Percentiles rank a stretch among this genome's conserved stretches.
Evolutionary conservation across 345 rosid species (phyloP).

Genomic region (Dipteronia sinensis): DNA sequence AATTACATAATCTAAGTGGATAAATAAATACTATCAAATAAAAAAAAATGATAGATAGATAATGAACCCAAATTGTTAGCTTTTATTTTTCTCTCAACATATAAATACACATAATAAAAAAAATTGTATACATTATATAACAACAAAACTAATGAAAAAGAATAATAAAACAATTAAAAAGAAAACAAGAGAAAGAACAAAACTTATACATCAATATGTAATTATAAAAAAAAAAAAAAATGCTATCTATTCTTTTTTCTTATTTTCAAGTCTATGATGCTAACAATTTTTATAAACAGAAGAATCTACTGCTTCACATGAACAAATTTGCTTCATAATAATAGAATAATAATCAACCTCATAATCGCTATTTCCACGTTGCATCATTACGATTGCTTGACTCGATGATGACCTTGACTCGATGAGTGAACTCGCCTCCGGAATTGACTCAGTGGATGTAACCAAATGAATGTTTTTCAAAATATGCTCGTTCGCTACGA

Average conservation of each 20-base stretch:
- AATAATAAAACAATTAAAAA: background rate
- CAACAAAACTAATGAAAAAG: background rate
- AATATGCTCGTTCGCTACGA: conserved; percentile 50
- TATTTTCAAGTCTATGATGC: background rate
- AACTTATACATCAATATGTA: background rate
- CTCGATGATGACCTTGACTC: conserved; percentile 36
- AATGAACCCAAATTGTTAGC: too few species aligned
- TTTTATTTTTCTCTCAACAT: background rate
- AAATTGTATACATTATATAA: conserved; percentile 4
- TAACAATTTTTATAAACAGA: conserved; percentile 74
- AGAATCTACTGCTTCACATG: conserved; percentile 49
- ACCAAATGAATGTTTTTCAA: conserved; percentile 52
- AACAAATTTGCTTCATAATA: conserved; percentile 69
- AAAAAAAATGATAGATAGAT: too few species aligned
- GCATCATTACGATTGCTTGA: conserved; percentile 36
- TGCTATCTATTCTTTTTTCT: background rate
- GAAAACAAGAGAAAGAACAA: background rate
- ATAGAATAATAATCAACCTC: conserved; percentile 28
- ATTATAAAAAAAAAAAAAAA: background rate
- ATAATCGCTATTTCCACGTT: conserved; percentile 41
- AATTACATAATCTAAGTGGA: too few species aligned
- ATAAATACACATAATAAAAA: background rate
- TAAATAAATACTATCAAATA: too few species aligned
- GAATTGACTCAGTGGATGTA: conserved; percentile 43
- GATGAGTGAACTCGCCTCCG: conserved; percentile 51